These are phyloP conservation scores for Aspergillus cristatus DNA, from an alignment of 495 filamentous ascomycete genomes.

Conservation along the genomic window DNA sequence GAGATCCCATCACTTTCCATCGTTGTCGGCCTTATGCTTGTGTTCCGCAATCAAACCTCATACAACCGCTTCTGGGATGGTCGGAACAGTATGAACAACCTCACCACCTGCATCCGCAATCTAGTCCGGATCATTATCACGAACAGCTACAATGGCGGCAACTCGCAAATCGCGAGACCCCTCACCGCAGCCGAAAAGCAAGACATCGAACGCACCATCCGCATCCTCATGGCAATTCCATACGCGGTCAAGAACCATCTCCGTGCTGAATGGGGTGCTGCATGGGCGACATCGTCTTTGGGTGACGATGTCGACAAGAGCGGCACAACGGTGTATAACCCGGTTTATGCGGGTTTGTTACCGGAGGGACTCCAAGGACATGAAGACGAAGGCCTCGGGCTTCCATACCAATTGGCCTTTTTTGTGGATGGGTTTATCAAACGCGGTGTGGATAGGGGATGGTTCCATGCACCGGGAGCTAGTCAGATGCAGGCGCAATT, in stretches of 20 bases:
- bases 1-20: conserved; percentile 69
- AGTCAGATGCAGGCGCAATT: conserved; percentile 54
- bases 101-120: conserved; percentile 55
- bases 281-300: conserved; percentile 1
- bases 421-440: conserved; percentile 64
- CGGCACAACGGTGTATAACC: conserved; percentile 40
- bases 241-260: conserved; percentile 70
- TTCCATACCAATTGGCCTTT: conserved; percentile 57
- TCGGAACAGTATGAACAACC: conserved; percentile 47
- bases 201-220: conserved; percentile 51
- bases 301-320: conserved; percentile 35
- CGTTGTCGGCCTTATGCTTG: conserved; percentile 72
- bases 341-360: conserved; percentile 53
- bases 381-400: conserved; percentile 54
- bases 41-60: conserved; percentile 64
- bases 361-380: conserved; percentile 50
- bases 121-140: conserved; percentile 50
- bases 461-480: conserved; percentile 55
- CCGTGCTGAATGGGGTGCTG: conserved; percentile 59
- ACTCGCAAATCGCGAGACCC: conserved; percentile 1
- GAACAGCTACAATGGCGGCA: conserved; percentile 24
- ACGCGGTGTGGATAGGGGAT: conserved; percentile 46
- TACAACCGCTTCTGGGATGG: conserved; percentile 70
- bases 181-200: conserved; percentile 35
- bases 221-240: conserved; percentile 61